Evolutionary conservation across 306 rosid species (phyloP), one percentile per base, ranked within the genome.

Genomic region (Gillenia trifoliata): DNA sequence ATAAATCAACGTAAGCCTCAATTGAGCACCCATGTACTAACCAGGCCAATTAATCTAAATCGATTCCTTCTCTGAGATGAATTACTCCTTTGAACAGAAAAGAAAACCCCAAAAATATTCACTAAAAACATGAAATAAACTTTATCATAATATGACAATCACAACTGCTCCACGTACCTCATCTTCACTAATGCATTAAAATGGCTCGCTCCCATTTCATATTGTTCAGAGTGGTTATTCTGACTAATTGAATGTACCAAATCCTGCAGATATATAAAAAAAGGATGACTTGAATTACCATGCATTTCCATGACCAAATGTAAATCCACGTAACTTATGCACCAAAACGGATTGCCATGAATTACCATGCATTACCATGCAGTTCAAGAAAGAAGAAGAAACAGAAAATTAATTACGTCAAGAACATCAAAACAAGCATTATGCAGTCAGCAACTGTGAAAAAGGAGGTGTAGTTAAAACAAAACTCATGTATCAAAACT

Each of bases 151-250:
- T 59, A 59, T 26, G 30, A 31, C 22, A 29, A 26, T 50, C 40
- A 11, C 20, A 75, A 74, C 17, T 11, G 45, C 57, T 59, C 40
- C 64, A 54, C 22, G 54, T 76, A 93, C 98, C 98, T 94, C 80
- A 83, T 84, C 85, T 88, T 94, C 71, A 83, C 84, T 72, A 91
- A 78, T 33, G 81, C 75, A 86, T 91, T 82, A 63, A 94, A 89
- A 74, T 88, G 82, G 76, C 74, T 74, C 52, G 70, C 69, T 85
- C 79, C 94, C 83, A 25, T 81, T 41, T 79, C 75, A 62, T 72
- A 71, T 55, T 33, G 66, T 66, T 86, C 88, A 73, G 88, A 77
- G 79, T 78, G 62, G 34, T 12, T 76, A 68, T 75, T 77, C 83
- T 71, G 78, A 31, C 70, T 65, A 79, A 84, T 76, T 66, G 73